Evolutionary conservation across 345 rosid species (phyloP), one percentile per base, ranked within the genome.

Genomic region (Syzygium aqueum): DNA sequence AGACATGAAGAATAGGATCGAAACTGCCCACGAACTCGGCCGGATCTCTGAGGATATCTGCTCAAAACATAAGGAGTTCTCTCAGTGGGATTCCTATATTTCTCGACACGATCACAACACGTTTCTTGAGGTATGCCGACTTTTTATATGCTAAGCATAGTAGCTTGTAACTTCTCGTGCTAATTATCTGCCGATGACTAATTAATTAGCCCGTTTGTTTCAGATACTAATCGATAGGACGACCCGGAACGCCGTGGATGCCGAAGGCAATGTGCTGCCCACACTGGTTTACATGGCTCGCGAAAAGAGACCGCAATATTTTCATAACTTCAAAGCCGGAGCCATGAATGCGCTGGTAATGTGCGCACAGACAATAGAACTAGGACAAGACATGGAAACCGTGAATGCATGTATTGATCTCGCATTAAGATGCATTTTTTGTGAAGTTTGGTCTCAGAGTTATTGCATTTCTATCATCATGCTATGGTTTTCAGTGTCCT

Each of bases 301-400:
- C 54, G 98, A 95, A 90, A 96, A 95, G 90, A 89, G 97, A 88
- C 94, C 94, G 27, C 86, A 93, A 25, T 86, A 89, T 92, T 91
- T 86, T 84, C 98, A 96, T 88, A 91, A 96, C 88, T 96, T 92
- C 93, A 96, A 96, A 90, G 98, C 99, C 50, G 98, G 99, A 88
- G 94, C 98, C 50, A 94, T 96, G 95, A 96, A 96, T 88, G 93
- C 97, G 30, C 86, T 96, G 94, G 98, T 95, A 92, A 78, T 14
- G 73, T 53, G 27, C 57, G 51, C 37, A 6, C 14, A 73, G 23
- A 10, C 49, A 19, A 22, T 5, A 37, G 49, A 73, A 73, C 82
- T 37, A 73, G 49, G 0, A 33, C 11, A 73, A 3, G 49, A 19
- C 82, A 73, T 73, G 82, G 27, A 19, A 73, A 16, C 82, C 27